phyloP scores from a whole-genome alignment of 2,329 filamentous ascomycete species.

The Exophiala dermatitidis region DNA sequence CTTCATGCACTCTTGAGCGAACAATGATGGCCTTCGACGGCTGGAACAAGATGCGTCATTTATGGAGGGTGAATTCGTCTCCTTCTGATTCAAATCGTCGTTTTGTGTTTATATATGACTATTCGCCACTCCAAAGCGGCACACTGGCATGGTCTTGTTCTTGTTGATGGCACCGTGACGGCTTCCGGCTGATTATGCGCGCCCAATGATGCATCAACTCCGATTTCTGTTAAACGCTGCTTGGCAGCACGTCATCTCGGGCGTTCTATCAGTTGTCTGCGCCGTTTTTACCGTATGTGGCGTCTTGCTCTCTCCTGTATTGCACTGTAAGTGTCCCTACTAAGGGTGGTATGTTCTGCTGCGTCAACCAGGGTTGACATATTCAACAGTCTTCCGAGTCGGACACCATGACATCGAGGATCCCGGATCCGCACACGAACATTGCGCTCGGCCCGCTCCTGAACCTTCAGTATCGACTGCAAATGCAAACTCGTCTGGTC shows the following conservation, averaged over 20 bases:
- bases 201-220: background rate
- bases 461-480: constrained; percentile 3
- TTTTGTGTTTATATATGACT: background rate
- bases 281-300: background rate
- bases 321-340: constrained; percentile 6
- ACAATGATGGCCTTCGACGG: background rate
- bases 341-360: background rate
- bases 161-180: background rate
- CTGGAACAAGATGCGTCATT: constrained; percentile 7
- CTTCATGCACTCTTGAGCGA: background rate
- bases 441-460: background rate
- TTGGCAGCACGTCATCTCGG: constrained; percentile 2
- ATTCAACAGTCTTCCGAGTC: background rate
- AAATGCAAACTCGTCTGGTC: constrained; percentile 3
- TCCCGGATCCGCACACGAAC: background rate
- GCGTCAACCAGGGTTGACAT: background rate
- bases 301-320: background rate
- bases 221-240: background rate
- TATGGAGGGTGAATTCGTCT: constrained; percentile 12
- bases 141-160: background rate
- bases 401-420: background rate
- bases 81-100: background rate
- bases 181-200: too few relatives aligned
- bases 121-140: background rate
- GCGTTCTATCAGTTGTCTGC: background rate